These are phyloP conservation scores for Pisolithus sp. DNA, from an alignment of 768 basidiomycete species.

Conservation along the genomic window DNA sequence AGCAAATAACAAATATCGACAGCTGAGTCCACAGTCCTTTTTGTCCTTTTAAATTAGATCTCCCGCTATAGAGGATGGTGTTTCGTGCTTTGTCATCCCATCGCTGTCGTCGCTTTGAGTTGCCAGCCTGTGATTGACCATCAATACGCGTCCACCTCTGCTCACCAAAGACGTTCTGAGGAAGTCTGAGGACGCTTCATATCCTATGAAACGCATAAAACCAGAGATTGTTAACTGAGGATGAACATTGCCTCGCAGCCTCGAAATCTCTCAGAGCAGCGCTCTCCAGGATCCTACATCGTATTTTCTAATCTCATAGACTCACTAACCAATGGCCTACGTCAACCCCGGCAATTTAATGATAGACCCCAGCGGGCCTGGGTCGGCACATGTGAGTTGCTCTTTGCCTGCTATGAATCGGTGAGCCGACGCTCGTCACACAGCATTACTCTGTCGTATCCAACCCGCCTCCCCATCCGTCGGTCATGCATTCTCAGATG, in stretches of 20 bases:
- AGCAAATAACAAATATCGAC: neutral
- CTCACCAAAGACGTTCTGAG: neutral
- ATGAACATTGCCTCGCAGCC: neutral
- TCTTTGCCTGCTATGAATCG: neutral
- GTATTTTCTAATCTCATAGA: neutral
- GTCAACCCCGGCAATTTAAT: slow-evolving; percentile 4
- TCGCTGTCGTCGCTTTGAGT: neutral
- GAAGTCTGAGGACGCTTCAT: neutral
- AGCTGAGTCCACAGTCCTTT: neutral
- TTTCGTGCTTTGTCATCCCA: neutral
- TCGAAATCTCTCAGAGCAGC: neutral
- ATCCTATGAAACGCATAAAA: slow-evolving; percentile 4
- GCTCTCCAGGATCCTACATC: neutral
- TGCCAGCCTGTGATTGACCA: no score
- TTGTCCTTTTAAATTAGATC: neutral
- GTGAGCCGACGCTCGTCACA: neutral
- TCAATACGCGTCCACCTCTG: neutral
- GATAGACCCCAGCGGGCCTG: slow-evolving; percentile 5
- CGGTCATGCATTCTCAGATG: slow-evolving; percentile 8
- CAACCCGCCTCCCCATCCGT: slow-evolving; percentile 18
- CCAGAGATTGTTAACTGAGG: neutral
- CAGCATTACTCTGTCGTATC: slow-evolving; percentile 9
- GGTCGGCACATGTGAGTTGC: slow-evolving; percentile 5
- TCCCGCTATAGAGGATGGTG: neutral
- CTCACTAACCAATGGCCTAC: slow-evolving; percentile 3